Percentiles rank a stretch among this genome's conserved stretches.
Conservation (phyloP, 2,329 filamentous ascomycete genomes). For the Pezicula radicicola region DNA sequence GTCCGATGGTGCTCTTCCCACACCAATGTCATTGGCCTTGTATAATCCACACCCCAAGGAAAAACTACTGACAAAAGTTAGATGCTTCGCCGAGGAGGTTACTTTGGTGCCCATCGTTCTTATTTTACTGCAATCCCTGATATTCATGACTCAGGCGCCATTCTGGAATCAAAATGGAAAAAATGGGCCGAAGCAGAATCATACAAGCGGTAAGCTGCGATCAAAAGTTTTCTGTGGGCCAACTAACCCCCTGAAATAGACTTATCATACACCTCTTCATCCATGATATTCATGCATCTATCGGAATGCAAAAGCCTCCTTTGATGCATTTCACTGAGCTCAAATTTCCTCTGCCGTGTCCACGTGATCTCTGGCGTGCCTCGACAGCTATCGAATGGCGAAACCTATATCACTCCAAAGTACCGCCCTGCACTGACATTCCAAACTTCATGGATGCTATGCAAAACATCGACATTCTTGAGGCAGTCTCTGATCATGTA, state of each 20-base stretch:
- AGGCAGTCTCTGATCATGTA: conserved; percentile 33
- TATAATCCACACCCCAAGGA: background rate
- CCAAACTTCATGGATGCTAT: conserved; percentile 6
- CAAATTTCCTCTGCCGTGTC: conserved; percentile 60
- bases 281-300: conserved; percentile 63
- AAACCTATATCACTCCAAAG: conserved; percentile 43
- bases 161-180: conserved; percentile 62
- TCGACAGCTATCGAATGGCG: conserved; percentile 64
- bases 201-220: conserved; percentile 52
- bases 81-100: conserved; percentile 47
- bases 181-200: conserved; percentile 63
- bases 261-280: conserved; percentile 65
- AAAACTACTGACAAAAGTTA: background rate
- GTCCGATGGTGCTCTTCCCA: background rate
- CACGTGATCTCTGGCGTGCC: conserved; percentile 63
- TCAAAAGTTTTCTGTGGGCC: background rate
- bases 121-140: conserved; percentile 51
- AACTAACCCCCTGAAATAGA: conserved; percentile 26
- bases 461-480: conserved; percentile 7
- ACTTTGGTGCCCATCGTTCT: conserved; percentile 41
- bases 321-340: conserved; percentile 68
- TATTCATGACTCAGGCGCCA: conserved; percentile 50
- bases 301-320: conserved; percentile 62
- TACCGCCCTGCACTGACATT: background rate
- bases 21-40: background rate